Evolutionary conservation across 768 basidiomycete genomes (phyloP), one percentile per base, ranked within the genome.

Genomic region (Phylloporus arenicola): DNA sequence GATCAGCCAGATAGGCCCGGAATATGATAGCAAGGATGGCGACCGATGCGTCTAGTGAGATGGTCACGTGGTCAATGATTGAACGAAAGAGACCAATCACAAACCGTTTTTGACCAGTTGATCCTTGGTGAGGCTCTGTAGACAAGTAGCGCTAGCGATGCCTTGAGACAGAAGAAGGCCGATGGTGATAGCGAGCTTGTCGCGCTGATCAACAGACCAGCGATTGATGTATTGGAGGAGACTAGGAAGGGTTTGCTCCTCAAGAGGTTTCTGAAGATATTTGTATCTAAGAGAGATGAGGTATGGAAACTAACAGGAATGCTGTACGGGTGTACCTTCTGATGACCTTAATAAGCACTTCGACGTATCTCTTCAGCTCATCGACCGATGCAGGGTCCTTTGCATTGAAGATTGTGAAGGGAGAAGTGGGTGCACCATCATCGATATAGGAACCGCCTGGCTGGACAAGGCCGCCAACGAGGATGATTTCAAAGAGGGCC

Each of bases 191-290:
- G 88, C 80, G 47, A 98, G 75, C 72, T 93, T 95, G 64, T 92
- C 86, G 54, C 84, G 81, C 72, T 89, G 83, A 14, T 72, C 75
- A 5, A 78, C 66, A 3, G 83, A 69, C 92, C 92, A 97, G 63
- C 87, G 86, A 64, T 90, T 82, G 65, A 86, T 82, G 63, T 92
- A 92, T 70, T 97, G 93, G 52, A 99, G 72, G 43, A 98, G 77
- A 40, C 78, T 78, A 3, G 91, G 90, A 13, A 98, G 78, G 48
- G 89, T 79, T 31, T 77, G 79, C 67, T 84, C 86, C 70, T 97
- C 95, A 43, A 99, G 83, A 39, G 95, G 92, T 70, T 87, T 92
- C 71, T 97, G 95, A 61, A 99, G 89, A 78, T 98, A 99, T 72
- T 97, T 97, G 79, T 97, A 98, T 73, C 93, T 95, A 63, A 48